These are phyloP conservation scores for Cytospora mali DNA, from an alignment of 2,329 filamentous ascomycete species.

Conservation along the genomic window DNA sequence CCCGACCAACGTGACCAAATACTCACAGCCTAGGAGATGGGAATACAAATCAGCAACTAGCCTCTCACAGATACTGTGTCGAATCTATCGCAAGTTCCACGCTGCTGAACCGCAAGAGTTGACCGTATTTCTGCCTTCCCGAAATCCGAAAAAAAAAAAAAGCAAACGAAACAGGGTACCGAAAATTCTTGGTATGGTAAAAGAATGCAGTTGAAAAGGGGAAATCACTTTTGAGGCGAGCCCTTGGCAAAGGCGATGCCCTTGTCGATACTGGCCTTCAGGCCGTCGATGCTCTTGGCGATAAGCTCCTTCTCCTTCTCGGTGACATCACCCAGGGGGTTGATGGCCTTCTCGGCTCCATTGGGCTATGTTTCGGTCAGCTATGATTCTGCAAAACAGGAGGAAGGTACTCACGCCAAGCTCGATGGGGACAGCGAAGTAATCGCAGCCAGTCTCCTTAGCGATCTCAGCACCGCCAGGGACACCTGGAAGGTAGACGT, in stretches of 20 bases:
- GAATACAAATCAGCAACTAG: slow-evolving; percentile 24
- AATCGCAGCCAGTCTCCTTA: slow-evolving; percentile 83
- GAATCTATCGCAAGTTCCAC: slow-evolving; percentile 23
- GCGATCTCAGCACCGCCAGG: slow-evolving; percentile 82
- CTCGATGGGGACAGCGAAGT: slow-evolving; percentile 95
- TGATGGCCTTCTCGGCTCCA: slow-evolving; percentile 82
- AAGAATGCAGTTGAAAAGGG: slow-evolving; percentile 35
- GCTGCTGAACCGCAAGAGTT: slow-evolving; percentile 21
- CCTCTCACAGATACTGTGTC: slow-evolving; percentile 16
- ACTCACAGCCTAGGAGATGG: slow-evolving; percentile 28
- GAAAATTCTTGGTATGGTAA: slow-evolving; percentile 30
- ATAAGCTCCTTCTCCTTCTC: slow-evolving; percentile 90
- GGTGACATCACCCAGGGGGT: slow-evolving; percentile 76
- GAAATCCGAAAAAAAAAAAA: slow-evolving; percentile 30
- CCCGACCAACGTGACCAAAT: slow-evolving; percentile 9
- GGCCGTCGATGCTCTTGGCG: slow-evolving; percentile 71
- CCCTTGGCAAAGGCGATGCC: slow-evolving; percentile 87
- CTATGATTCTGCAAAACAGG: slow-evolving; percentile 6
- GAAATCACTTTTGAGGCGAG: slow-evolving; percentile 82
- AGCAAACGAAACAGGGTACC: slow-evolving; percentile 4
- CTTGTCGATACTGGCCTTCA: slow-evolving; percentile 93
- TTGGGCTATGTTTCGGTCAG: slow-evolving; percentile 59
- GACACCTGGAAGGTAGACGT: slow-evolving; percentile 91
- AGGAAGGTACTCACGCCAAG: slow-evolving; percentile 75
- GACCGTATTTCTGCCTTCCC: slow-evolving; percentile 18